Conservation (phyloP, 2,329 filamentous ascomycete species). For the Fusarium beomiforme region DNA sequence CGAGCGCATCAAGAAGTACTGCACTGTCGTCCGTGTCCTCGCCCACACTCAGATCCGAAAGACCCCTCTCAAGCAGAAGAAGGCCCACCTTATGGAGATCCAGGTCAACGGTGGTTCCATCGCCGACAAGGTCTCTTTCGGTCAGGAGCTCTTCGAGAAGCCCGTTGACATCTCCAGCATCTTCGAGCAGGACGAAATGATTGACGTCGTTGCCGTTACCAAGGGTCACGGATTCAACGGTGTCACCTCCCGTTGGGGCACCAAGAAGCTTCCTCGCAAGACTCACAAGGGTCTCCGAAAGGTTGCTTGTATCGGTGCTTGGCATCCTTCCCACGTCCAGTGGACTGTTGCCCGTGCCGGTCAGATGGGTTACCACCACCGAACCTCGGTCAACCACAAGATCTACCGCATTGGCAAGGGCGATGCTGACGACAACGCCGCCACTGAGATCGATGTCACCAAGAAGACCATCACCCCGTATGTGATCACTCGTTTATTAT, state of each 20-base stretch:
- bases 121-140: conserved; percentile 97
- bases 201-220: conserved; percentile 98
- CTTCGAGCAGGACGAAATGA: conserved; percentile 99
- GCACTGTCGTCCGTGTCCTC: conserved; percentile 98
- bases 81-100: conserved; percentile 99
- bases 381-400: conserved; percentile 99
- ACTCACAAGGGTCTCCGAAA: conserved; percentile 99
- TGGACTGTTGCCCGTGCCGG: conserved; percentile 99
- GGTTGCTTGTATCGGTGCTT: conserved; percentile 99
- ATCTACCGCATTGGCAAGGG: conserved; percentile 98
- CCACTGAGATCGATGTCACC: conserved; percentile 94
- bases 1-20: conserved; percentile 99
- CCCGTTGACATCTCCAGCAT: conserved; percentile 90
- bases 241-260: conserved; percentile 98
- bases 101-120: conserved; percentile 98
- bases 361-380: conserved; percentile 99
- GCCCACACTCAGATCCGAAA: conserved; percentile 99
- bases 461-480: conserved; percentile 99
- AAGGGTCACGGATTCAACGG: conserved; percentile 99
- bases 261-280: conserved; percentile 99
- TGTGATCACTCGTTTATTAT: conserved; percentile 55
- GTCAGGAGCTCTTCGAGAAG: conserved; percentile 98
- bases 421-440: conserved; percentile 88
- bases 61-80: conserved; percentile 99
- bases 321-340: conserved; percentile 99